Base-by-base conservation (phyloP, 2,329 filamentous ascomycete species). In the Clonostachys sp. region DNA sequence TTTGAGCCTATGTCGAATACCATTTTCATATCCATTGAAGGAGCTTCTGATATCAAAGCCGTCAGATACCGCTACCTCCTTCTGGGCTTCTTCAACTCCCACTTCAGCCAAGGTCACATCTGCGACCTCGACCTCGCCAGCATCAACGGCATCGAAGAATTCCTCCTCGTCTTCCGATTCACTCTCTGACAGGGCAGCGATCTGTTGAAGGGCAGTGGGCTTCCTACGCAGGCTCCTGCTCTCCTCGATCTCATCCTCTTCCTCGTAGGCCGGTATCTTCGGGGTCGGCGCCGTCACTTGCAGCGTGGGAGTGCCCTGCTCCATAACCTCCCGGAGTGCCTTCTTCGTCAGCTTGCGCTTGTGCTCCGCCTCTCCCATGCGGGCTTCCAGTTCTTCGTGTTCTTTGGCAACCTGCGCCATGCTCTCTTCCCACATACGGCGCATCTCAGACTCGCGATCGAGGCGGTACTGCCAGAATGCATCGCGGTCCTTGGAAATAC, bases 351-450 rank as follows among this genome's bases (percentile, higher is more conserved):
- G 80, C 63, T 88, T 91, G 48, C 91, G 82, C 74, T 95, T 97
- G 61, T 87, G 81, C 64, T 97, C 92, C 2, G 91, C 89, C 66
- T 96, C 89, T 41, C 89, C 90, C 51, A 96, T 88, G 49, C 85
- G 86, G 35, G 83, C 89, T 62, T 97, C 90, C 2, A 99, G 78
- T 45, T 91, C 81, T 66, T 97, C 94, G 58, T 99, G 94, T 64
- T 99, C 94, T 48, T 83, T 84, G 16, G 91, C 94, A n/a, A 99
- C 87, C 58, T 91, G 85, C 10, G 94, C 91, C 94, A 99, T 96
- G 67, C 91, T 97, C 60, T 99, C 94, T 68, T 99, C 94, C 94
- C 94, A 99, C 83, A 99, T 89, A 50, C 89, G 86, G 36, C 94
- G 84, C 70, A 97, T 86, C 62, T 96, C 89, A 41, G 86, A 85